Conservation (phyloP, 306 rosid genomes). For the Quercus ilex region DNA sequence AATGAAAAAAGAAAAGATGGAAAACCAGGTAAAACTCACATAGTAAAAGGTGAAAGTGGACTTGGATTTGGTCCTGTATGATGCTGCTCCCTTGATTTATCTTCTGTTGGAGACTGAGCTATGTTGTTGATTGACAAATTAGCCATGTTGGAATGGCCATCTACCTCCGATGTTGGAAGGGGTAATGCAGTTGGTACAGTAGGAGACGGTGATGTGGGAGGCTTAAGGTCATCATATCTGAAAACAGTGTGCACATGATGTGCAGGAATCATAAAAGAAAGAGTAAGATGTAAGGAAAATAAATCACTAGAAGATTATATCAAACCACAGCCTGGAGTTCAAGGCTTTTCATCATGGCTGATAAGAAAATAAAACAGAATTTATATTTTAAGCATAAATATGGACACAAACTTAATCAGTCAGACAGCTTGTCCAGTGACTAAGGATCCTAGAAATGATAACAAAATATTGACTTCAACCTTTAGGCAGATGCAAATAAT, state of each 20-base stretch:
- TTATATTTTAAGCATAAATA: background rate
- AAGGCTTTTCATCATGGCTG: background rate
- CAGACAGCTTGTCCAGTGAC: too few relatives aligned
- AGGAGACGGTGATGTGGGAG: conserved; percentile 82
- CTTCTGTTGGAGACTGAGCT: conserved; percentile 30
- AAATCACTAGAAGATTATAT: conserved; percentile 5
- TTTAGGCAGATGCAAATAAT: background rate
- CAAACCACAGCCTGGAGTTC: background rate
- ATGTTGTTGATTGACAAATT: conserved; percentile 35
- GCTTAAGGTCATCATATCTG: conserved; percentile 77
- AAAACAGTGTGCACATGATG: conserved; percentile 13
- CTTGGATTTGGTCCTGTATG: conserved; percentile 45
- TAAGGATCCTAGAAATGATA: background rate
- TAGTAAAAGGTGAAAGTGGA: conserved; percentile 65
- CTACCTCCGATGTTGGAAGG: conserved; percentile 26
- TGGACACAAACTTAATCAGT: background rate
- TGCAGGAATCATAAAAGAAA: background rate
- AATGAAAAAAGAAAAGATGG: background rate
- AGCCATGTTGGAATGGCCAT: conserved; percentile 13
- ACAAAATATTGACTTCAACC: background rate
- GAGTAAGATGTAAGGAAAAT: background rate
- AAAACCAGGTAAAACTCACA: conserved; percentile 46
- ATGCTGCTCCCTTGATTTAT: conserved; percentile 23
- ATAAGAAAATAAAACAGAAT: background rate
- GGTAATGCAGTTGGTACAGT: conserved; percentile 37